Percentiles rank a stretch among this genome's conserved stretches.
Evolutionary conservation across 75 land plant genomes (phyloP).

Genomic region (Adiantum capillusveneris): DNA sequence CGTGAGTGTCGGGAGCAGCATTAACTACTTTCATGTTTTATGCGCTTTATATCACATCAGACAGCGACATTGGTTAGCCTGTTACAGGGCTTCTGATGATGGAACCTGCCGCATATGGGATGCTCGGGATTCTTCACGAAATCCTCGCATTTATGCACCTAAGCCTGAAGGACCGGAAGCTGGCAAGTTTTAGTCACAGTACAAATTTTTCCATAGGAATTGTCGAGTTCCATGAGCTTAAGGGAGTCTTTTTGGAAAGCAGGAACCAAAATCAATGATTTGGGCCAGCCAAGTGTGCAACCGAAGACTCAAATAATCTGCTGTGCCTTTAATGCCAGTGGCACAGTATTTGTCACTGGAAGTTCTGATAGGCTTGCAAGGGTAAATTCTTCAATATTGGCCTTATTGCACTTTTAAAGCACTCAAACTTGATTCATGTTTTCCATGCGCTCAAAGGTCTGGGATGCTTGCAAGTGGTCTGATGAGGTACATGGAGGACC

Average conservation of each 20-base stretch:
- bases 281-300: slow-evolving; percentile 12
- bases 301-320: slow-evolving; percentile 69
- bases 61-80: too few relatives aligned
- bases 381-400: slow-evolving; percentile 27
- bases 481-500: slow-evolving; percentile 65
- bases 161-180: slow-evolving; percentile 43
- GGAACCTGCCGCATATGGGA: slow-evolving; percentile 99
- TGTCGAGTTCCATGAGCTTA: background rate
- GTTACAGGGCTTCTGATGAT: slow-evolving; percentile 86
- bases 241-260: background rate
- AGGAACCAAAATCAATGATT: background rate
- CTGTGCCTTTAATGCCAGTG: slow-evolving; percentile 93
- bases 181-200: slow-evolving; percentile 36
- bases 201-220: background rate
- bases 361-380: slow-evolving; percentile 93
- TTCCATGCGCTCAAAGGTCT: slow-evolving; percentile 85
- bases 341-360: slow-evolving; percentile 95
- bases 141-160: slow-evolving; percentile 69
- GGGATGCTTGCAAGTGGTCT: slow-evolving; percentile 70
- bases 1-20: slow-evolving; percentile 50
- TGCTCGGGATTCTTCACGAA: slow-evolving; percentile 56
- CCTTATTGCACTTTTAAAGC: background rate
- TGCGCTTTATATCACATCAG: too few relatives aligned
- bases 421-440: background rate
- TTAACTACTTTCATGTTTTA: too few relatives aligned